phyloP scores from a whole-genome alignment of 23 red algal species.

The Chondrus crispus region DNA sequence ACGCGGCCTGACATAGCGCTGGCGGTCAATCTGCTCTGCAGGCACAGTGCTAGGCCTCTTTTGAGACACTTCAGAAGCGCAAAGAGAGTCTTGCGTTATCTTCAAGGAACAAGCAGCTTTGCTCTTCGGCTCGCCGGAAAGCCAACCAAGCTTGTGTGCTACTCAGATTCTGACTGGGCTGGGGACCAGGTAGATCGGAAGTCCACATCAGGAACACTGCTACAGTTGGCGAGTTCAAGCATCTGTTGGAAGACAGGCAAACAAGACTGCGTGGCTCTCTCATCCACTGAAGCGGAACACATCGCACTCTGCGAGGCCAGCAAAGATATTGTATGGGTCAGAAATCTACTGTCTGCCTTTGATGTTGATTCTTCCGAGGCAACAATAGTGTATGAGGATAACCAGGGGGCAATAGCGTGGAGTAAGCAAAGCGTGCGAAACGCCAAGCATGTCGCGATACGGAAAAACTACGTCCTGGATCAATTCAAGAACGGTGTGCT shows the following conservation, averaged over 20 bases:
- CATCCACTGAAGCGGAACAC: neutral
- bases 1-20: neutral
- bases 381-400: neutral
- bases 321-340: neutral
- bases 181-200: neutral
- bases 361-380: neutral
- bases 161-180: neutral
- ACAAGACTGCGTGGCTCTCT: neutral
- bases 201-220: neutral
- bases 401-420: slow-evolving; percentile 3
- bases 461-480: neutral
- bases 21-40: neutral
- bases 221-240: neutral
- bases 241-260: neutral
- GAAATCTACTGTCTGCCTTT: neutral
- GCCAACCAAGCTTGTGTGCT: neutral
- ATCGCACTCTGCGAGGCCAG: neutral
- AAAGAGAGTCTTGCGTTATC: neutral
- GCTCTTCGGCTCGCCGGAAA: neutral
- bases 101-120: neutral
- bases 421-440: neutral
- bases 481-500: neutral
- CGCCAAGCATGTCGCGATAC: slow-evolving; percentile 5
- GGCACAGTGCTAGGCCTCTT: neutral
- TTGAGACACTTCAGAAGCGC: neutral